phyloP scores from a whole-genome alignment of 2,329 filamentous ascomycete genomes.

The Arthrobotrys sphaeroides region DNA sequence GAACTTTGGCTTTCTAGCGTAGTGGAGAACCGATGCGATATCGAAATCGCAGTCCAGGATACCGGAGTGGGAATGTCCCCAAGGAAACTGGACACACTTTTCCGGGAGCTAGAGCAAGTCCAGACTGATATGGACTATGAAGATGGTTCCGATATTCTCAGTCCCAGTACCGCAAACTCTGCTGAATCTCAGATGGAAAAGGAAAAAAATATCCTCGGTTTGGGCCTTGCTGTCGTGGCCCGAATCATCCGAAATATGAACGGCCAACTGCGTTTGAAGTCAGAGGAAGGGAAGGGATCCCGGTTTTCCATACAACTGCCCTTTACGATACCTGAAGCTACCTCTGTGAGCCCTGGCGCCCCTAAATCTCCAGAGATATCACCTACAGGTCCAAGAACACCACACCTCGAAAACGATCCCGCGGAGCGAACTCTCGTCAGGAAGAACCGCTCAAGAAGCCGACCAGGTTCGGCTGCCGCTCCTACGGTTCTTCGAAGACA shows the following conservation, averaged over 20 bases:
- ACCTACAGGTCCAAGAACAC: not conserved
- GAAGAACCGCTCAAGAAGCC: slow-evolving; percentile 57
- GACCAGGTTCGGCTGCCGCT: slow-evolving; percentile 36
- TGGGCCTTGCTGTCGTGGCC: slow-evolving; percentile 88
- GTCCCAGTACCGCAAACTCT: not conserved
- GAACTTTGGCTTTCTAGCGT: slow-evolving; percentile 73
- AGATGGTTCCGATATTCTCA: slow-evolving; percentile 2
- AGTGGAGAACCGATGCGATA: slow-evolving; percentile 67
- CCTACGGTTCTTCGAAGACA: slow-evolving; percentile 59
- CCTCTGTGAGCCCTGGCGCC: not conserved
- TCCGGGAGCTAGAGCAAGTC: slow-evolving; percentile 74
- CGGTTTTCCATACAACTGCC: slow-evolving; percentile 82
- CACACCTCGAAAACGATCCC: slow-evolving; percentile 11
- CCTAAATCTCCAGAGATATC: not conserved
- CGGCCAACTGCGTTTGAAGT: slow-evolving; percentile 83
- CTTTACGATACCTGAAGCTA: slow-evolving; percentile 64
- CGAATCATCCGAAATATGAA: slow-evolving; percentile 89
- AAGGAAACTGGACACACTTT: slow-evolving; percentile 69
- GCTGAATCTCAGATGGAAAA: slow-evolving; percentile 55
- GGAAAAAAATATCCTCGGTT: slow-evolving; percentile 70
- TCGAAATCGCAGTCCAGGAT: slow-evolving; percentile 81
- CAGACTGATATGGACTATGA: slow-evolving; percentile 61
- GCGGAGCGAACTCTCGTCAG: slow-evolving; percentile 31
- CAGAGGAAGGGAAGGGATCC: slow-evolving; percentile 82
- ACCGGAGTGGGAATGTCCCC: slow-evolving; percentile 74